Conservation (phyloP, 495 filamentous ascomycete genomes). For the Podospora tetraspora region DNA sequence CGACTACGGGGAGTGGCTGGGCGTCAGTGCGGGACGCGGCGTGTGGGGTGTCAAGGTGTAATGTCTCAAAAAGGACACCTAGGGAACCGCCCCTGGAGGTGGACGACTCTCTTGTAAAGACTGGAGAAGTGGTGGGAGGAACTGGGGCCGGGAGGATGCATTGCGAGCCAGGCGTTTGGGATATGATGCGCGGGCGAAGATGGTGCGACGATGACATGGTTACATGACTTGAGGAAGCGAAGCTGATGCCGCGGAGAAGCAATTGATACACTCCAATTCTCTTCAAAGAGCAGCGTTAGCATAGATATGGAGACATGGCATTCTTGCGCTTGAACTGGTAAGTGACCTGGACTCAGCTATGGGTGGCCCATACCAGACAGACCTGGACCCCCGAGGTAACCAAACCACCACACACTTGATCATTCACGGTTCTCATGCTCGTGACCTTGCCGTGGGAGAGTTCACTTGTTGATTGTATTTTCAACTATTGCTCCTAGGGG, state of each 20-base stretch:
- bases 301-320: background rate
- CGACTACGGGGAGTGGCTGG: slow-evolving; percentile 89
- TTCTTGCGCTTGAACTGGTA: background rate
- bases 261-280: background rate
- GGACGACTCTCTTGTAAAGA: background rate
- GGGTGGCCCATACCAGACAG: too few species aligned
- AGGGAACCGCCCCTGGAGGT: too few species aligned
- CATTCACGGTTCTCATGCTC: background rate
- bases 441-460: background rate
- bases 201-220: background rate
- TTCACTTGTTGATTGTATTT: background rate
- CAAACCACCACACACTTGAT: background rate
- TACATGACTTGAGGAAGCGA: background rate
- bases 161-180: background rate
- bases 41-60: slow-evolving; percentile 64
- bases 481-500: background rate
- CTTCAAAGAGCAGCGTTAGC: background rate
- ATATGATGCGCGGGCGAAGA: background rate
- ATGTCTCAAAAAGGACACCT: background rate
- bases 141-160: background rate
- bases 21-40: slow-evolving; percentile 84
- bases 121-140: background rate
- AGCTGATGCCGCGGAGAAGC: background rate
- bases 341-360: background rate
- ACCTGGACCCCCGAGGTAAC: background rate